These are phyloP conservation scores for Aspergillus taichungensis DNA, from an alignment of 495 filamentous ascomycete species.

Conservation along the genomic window DNA sequence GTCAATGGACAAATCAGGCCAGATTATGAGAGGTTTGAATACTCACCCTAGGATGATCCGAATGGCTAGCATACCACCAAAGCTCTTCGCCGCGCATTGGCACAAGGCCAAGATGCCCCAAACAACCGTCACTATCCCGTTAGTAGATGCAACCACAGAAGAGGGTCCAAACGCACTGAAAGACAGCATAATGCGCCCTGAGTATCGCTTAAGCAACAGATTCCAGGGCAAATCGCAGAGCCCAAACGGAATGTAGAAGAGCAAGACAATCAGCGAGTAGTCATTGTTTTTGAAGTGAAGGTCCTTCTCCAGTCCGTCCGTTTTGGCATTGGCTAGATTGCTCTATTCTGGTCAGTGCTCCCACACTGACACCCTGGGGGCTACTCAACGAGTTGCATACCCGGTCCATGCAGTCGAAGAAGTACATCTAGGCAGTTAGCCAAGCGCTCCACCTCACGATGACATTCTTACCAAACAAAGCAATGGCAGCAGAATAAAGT, in stretches of 20 bases:
- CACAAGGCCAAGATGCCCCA: conserved; percentile 33
- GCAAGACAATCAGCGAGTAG: conserved; percentile 58
- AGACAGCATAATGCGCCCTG: conserved; percentile 37
- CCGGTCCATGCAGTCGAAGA: conserved; percentile 53
- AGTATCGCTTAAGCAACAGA: conserved; percentile 51
- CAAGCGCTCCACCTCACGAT: not conserved
- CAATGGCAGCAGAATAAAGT: conserved; percentile 23
- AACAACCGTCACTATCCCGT: conserved; percentile 38
- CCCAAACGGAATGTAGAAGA: conserved; percentile 71
- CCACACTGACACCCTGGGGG: too few relatives aligned
- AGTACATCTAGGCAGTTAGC: conserved; percentile 39
- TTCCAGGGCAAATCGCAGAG: conserved; percentile 51
- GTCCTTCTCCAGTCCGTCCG: conserved; percentile 43
- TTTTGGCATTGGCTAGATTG: conserved; percentile 58
- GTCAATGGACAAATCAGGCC: conserved; percentile 22
- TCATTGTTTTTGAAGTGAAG: conserved; percentile 48
- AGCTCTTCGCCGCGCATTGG: conserved; percentile 41
- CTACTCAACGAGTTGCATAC: conserved; percentile 24
- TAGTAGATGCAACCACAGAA: conserved; percentile 31
- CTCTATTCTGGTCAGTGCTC: conserved; percentile 21
- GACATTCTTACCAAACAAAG: conserved; percentile 17
- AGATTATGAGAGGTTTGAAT: not conserved
- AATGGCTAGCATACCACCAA: conserved; percentile 42
- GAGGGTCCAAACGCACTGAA: conserved; percentile 40
- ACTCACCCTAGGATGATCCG: conserved; percentile 26